Evolutionary conservation across 148 eudicot species (phyloP).

Genomic region (Vaccinium corymbosum): DNA sequence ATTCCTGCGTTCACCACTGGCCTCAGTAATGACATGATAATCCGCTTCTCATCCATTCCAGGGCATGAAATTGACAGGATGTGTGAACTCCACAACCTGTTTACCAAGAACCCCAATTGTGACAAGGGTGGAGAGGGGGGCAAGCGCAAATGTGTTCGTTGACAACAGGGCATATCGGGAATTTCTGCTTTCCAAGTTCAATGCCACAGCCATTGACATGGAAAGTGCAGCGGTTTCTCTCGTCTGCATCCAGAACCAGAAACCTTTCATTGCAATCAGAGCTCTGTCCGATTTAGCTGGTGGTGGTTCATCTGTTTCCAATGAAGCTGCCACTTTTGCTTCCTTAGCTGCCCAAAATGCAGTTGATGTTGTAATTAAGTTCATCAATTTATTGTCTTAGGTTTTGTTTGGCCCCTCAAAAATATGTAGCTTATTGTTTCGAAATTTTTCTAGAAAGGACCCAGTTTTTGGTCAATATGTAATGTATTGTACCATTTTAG

Average conservation of each 20-base stretch:
- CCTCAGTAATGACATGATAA: background rate
- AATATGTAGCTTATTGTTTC: background rate
- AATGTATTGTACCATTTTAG: too few species aligned
- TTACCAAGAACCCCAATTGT: constrained; percentile 35
- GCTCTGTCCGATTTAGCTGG: constrained; percentile 72
- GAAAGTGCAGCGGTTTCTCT: constrained; percentile 66
- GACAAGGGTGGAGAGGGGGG: constrained; percentile 37
- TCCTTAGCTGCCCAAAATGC: constrained; percentile 57
- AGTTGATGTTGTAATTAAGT: constrained; percentile 33
- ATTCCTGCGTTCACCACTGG: background rate
- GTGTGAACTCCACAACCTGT: constrained; percentile 40
- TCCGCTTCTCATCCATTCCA: background rate
- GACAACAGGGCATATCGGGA: constrained; percentile 60
- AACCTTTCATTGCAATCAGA: constrained; percentile 43
- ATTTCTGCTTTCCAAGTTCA: constrained; percentile 34
- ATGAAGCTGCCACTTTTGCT: constrained; percentile 49
- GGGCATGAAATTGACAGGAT: constrained; percentile 17
- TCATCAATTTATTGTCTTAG: constrained; percentile 24
- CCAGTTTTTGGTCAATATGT: too few species aligned
- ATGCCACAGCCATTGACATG: constrained; percentile 50
- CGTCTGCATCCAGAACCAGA: constrained; percentile 46
- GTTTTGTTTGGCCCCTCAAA: background rate
- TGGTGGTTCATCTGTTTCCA: constrained; percentile 52
- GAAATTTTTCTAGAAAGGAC: background rate
- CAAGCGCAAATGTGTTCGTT: constrained; percentile 40